Conservation (phyloP, 148 eudicot genomes). For the Limonium bicolor region DNA sequence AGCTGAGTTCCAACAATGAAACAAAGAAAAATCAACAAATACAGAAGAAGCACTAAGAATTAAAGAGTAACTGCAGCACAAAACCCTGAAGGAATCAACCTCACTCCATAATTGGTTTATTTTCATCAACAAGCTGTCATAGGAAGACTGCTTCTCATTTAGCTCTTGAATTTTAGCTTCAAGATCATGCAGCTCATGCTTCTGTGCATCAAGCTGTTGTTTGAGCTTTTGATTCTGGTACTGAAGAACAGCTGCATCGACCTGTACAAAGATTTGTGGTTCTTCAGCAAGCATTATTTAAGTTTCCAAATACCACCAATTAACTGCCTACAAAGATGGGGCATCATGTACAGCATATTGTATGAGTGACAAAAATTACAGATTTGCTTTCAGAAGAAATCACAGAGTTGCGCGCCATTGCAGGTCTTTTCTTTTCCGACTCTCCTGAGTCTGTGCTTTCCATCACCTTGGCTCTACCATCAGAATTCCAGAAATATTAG, state of each 20-base stretch:
- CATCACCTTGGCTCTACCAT: constrained; percentile 28
- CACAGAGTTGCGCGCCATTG: constrained; percentile 63
- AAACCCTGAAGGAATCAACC: constrained; percentile 22
- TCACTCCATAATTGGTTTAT: constrained; percentile 74
- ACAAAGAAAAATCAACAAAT: neutral
- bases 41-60: neutral
- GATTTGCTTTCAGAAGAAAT: constrained; percentile 44
- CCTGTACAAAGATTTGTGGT: constrained; percentile 25
- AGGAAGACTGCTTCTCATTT: constrained; percentile 65
- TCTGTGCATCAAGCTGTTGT: constrained; percentile 75
- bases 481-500: neutral
- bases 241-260: constrained; percentile 85
- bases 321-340: neutral
- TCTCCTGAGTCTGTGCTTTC: constrained; percentile 43
- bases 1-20: constrained; percentile 24
- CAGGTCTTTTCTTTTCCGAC: constrained; percentile 43
- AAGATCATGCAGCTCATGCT: constrained; percentile 73
- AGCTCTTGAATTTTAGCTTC: constrained; percentile 60
- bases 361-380: constrained; percentile 12
- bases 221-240: constrained; percentile 86
- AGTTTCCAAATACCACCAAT: neutral
- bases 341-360: neutral
- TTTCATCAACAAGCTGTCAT: constrained; percentile 46
- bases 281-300: neutral
- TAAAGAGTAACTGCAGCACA: neutral